Evolutionary conservation across 2,329 filamentous ascomycete genomes (phyloP).

Genomic region (Emergomyces africanus): DNA sequence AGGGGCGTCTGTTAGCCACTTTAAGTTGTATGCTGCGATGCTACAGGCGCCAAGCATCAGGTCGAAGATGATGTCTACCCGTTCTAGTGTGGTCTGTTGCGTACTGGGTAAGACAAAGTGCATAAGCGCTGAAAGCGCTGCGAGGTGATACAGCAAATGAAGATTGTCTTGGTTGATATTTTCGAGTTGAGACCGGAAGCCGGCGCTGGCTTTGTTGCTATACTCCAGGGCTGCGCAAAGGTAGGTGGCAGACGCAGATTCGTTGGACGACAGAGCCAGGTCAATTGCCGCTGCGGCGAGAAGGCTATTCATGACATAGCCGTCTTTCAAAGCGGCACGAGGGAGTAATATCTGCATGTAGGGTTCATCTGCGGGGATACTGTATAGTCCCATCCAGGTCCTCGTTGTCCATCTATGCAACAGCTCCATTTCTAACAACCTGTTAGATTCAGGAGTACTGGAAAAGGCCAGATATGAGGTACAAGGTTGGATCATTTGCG

Average conservation of each 20-base stretch:
- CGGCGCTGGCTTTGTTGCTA: constrained; percentile 20
- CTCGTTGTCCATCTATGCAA: constrained; percentile 34
- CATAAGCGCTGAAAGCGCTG: constrained; percentile 17
- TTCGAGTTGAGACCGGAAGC: constrained; percentile 19
- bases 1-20: background rate
- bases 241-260: constrained; percentile 13
- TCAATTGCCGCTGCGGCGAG: constrained; percentile 25
- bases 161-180: constrained; percentile 18
- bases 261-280: constrained; percentile 14
- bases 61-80: constrained; percentile 15
- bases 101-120: constrained; percentile 17
- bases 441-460: constrained; percentile 8
- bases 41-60: constrained; percentile 9
- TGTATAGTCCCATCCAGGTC: constrained; percentile 21
- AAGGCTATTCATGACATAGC: constrained; percentile 30
- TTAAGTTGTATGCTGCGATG: background rate
- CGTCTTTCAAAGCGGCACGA: constrained; percentile 25
- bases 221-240: constrained; percentile 23
- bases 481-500: background rate
- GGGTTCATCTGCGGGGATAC: constrained; percentile 23
- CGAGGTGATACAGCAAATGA: constrained; percentile 20
- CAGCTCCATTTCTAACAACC: constrained; percentile 30
- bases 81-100: constrained; percentile 13
- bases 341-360: constrained; percentile 25
- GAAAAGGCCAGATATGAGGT: constrained; percentile 1